Percentiles rank a stretch among this genome's conserved stretches.
These are phyloP conservation scores for Mollisiaceae sp. DNA, from an alignment of 2,329 filamentous ascomycete genomes.

Conservation along the genomic window DNA sequence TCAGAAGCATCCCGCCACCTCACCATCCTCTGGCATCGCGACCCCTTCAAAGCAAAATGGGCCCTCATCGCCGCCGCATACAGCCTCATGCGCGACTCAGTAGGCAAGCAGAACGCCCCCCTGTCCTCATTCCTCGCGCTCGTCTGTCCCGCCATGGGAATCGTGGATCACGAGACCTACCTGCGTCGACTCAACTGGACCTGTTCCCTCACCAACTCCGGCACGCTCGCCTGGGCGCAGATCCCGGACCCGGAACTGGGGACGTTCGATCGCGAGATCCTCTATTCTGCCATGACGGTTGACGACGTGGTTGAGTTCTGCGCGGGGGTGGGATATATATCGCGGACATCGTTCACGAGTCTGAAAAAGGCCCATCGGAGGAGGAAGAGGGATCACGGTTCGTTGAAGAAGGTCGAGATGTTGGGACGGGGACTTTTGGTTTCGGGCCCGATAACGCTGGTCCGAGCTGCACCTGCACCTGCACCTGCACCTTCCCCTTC, in stretches of 20 bases:
- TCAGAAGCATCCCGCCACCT: conserved; percentile 32
- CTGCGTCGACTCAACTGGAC: conserved; percentile 33
- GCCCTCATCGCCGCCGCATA: conserved; percentile 33
- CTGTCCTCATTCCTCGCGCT: conserved; percentile 28
- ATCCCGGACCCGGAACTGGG: conserved; percentile 24
- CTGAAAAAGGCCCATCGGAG: conserved; percentile 12
- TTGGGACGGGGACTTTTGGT: background rate
- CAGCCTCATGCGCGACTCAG: conserved; percentile 32
- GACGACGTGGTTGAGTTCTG: conserved; percentile 34
- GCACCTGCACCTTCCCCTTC: background rate
- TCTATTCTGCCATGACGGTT: conserved; percentile 31
- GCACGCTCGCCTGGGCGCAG: conserved; percentile 26
- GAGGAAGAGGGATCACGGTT: conserved; percentile 10
- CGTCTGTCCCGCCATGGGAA: conserved; percentile 30
- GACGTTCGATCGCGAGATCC: conserved; percentile 25
- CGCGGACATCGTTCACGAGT: background rate
- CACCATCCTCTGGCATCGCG: conserved; percentile 30
- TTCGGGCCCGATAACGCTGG: background rate
- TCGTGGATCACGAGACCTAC: conserved; percentile 31
- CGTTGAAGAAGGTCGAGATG: conserved; percentile 20
- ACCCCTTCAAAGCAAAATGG: conserved; percentile 37
- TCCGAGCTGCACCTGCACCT: background rate
- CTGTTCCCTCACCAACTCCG: conserved; percentile 21
- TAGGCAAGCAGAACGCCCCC: conserved; percentile 29
- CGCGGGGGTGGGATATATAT: conserved; percentile 29